Evolutionary conservation across 2,329 filamentous ascomycete genomes (phyloP).

Genomic region (Xylaria sp.): DNA sequence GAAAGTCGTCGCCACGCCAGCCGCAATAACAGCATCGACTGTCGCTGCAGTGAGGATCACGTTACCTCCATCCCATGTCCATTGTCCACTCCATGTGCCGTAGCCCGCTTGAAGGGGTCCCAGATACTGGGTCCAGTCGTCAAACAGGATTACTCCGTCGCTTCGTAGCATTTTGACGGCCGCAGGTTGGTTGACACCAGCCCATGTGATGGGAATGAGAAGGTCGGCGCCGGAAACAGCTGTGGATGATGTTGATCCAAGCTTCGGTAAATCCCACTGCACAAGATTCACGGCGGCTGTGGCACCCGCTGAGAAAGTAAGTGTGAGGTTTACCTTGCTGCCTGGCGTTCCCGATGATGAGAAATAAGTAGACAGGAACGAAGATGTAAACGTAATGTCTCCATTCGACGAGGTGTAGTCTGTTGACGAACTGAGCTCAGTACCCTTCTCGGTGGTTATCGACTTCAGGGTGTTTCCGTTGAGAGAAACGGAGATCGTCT

Average conservation of each 20-base stretch:
- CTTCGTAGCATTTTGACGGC: slow-evolving; percentile 61
- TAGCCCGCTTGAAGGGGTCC: slow-evolving; percentile 62
- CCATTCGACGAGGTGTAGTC: slow-evolving; percentile 62
- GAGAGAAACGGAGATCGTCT: slow-evolving; percentile 61
- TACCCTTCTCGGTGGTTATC: slow-evolving; percentile 53
- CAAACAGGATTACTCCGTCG: slow-evolving; percentile 63
- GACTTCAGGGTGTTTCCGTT: slow-evolving; percentile 64
- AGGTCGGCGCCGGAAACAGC: slow-evolving; percentile 52
- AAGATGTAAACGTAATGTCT: slow-evolving; percentile 59
- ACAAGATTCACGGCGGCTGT: slow-evolving; percentile 60
- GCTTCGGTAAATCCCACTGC: slow-evolving; percentile 61
- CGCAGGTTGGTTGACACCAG: slow-evolving; percentile 61
- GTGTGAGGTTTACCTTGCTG: slow-evolving; percentile 61
- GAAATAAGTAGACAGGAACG: slow-evolving; percentile 60
- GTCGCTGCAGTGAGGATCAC: slow-evolving; percentile 60
- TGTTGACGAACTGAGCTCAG: slow-evolving; percentile 49
- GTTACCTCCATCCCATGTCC: slow-evolving; percentile 60
- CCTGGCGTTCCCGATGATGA: slow-evolving; percentile 56
- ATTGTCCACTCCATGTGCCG: slow-evolving; percentile 63
- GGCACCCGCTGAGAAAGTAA: slow-evolving; percentile 64
- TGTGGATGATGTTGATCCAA: slow-evolving; percentile 45
- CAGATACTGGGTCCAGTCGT: slow-evolving; percentile 67
- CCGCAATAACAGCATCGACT: slow-evolving; percentile 58
- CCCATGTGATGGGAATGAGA: slow-evolving; percentile 63
- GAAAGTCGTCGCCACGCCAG: slow-evolving; percentile 58